Base-by-base conservation (phyloP, 2,329 filamentous ascomycete genomes). In the Triangularia setosa region DNA sequence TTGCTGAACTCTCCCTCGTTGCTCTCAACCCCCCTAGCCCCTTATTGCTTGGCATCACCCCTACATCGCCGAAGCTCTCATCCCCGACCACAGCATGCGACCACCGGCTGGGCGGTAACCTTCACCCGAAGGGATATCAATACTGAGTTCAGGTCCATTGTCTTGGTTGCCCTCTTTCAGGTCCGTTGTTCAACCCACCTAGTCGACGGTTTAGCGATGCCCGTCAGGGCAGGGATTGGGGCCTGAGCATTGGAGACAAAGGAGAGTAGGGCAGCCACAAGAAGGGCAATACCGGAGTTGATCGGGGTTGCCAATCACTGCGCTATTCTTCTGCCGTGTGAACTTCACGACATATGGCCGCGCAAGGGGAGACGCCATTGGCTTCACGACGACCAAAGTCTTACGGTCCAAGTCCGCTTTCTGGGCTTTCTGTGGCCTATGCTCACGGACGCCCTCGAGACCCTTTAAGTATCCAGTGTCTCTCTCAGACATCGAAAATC, bases 391-490 rank as follows among this genome's bases (percentile, higher is more conserved):
- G 48, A 8, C 48, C 52, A 55, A n/a, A 18, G 23, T 28, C 52
- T 16, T 23, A 55, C 11, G 25, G 25, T 18, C 24, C 12, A 25
- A 30, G 24, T 24, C 30, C 12, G 16, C 52, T 21, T 21, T 24
- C 35, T 33, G 12, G 21, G n/a, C 60, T 24, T 18, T 30, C 18
- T 52, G 53, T 40, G 25, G 30, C 16, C 24, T 23, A 21, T 21
- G 40, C 40, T 48, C 40, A 48, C 40, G 18, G 40, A 48, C 58
- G 27, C 27, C 11, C 59, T 28, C 23, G 25, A 18, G 54, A 53
- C 33, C 5, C 56, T 6, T 62, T 66, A 64, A 60, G 66, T 64
- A 67, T 61, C 44, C 53, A 28, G 14, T 62, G 66, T 65, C 60
- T 62, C 59, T 64, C 28, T 55, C 28, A 14, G n/a, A 18, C 30